These are phyloP conservation scores for Biscutella auriculata DNA, from an alignment of 441 rosid species.

Conservation along the genomic window DNA sequence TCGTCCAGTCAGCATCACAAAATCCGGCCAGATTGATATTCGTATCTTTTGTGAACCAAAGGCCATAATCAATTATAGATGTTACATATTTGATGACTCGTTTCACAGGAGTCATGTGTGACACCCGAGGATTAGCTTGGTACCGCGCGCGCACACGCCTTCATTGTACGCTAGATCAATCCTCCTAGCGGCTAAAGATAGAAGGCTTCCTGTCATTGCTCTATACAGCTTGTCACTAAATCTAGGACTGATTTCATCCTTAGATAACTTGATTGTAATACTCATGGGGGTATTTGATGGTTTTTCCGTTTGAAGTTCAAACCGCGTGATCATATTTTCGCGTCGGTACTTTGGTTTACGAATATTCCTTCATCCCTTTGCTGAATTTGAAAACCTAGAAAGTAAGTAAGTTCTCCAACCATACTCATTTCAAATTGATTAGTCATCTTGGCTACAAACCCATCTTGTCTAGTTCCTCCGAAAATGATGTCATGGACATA, in stretches of 20 bases:
- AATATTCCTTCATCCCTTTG: neutral
- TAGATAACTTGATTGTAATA: no score
- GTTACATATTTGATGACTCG: neutral
- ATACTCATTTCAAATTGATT: neutral
- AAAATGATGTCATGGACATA: neutral
- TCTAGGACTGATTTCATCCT: no score
- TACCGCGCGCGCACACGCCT: neutral
- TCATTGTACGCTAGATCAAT: neutral
- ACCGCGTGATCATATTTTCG: rapidly evolving
- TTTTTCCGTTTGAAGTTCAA: neutral
- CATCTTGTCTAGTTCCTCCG: neutral
- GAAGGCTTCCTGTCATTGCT: no score
- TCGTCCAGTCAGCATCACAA: neutral
- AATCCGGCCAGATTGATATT: rapidly evolving
- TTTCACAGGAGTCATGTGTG: rapidly evolving
- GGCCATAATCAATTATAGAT: rapidly evolving
- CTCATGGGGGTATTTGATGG: rapidly evolving
- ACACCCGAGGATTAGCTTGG: rapidly evolving
- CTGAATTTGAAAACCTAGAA: rapidly evolving
- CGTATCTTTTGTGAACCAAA: neutral
- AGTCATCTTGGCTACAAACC: neutral
- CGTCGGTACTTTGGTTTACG: neutral
- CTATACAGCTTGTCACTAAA: no score
- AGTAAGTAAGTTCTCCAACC: neutral
- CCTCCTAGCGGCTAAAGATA: no score